A percentile compares a stretch with the other conserved stretches of the same genome.
Evolutionary conservation across 1,284 basidiomycete genomes (phyloP).

Genomic region (Fomitopsis betulina): DNA sequence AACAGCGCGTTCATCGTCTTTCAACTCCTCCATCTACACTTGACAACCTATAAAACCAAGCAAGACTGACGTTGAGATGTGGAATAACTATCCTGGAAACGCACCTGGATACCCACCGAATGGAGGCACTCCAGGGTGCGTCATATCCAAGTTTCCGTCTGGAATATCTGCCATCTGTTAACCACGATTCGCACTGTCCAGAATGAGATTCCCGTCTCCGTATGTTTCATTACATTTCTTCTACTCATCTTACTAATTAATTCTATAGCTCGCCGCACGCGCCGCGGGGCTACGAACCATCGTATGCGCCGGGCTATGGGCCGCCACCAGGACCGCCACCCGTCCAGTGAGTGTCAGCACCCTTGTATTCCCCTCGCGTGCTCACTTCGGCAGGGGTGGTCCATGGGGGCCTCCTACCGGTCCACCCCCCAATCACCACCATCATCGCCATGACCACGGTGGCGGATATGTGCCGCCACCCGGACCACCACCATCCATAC

Average conservation of each 20-base stretch:
- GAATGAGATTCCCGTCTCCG: slow-evolving; percentile 13
- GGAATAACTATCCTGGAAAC: slow-evolving; percentile 13
- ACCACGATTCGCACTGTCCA: not conserved
- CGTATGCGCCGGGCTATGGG: slow-evolving; percentile 1
- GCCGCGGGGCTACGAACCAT: slow-evolving; percentile 1
- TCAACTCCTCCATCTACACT: not conserved
- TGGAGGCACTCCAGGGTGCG: slow-evolving; percentile 1
- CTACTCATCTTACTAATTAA: no score
- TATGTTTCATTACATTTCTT: not conserved
- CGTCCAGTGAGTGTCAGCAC: not conserved
- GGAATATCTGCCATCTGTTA: not conserved
- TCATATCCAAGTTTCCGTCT: not conserved
- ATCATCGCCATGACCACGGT: slow-evolving; percentile 1
- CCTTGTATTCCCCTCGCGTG: not conserved
- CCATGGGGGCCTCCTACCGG: slow-evolving; percentile 1
- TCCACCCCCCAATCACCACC: slow-evolving; percentile 1
- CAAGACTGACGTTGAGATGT: slow-evolving; percentile 2
- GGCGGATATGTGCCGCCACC: slow-evolving; percentile 31
- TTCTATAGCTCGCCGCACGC: not conserved
- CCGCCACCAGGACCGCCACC: slow-evolving; percentile 11
- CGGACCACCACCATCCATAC: slow-evolving; percentile 27
- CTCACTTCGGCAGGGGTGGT: not conserved
- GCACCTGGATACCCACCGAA: slow-evolving; percentile 6
- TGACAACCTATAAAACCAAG: no score
- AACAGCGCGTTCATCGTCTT: not conserved